Percentiles rank a stretch among this genome's conserved stretches.
Evolutionary conservation across 169 alveolate genomes (phyloP).

Genomic region (Plasmodium blacklocki): DNA sequence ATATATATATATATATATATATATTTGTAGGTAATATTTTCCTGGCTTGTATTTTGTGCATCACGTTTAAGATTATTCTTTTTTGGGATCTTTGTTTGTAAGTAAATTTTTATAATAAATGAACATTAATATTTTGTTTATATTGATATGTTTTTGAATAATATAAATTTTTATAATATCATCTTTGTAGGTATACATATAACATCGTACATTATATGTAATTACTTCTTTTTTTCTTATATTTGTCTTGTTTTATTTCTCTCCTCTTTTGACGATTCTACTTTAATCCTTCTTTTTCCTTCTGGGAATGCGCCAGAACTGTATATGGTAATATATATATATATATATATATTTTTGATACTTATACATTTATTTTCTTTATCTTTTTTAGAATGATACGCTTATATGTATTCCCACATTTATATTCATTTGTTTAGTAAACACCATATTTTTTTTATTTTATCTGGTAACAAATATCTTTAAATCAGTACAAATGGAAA

Average conservation of each 20-base stretch:
- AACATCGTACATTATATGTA: slow-evolving; percentile 66
- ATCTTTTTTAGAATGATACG: slow-evolving; percentile 27
- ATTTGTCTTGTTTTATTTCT: slow-evolving; percentile 59
- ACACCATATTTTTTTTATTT: slow-evolving; percentile 25
- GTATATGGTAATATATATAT: slow-evolving; percentile 24
- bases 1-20: background rate
- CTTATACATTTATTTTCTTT: background rate
- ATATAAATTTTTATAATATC: background rate
- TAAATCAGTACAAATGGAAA: background rate
- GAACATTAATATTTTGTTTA: too few species aligned
- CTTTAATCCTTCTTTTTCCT: slow-evolving; percentile 13
- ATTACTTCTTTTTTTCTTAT: slow-evolving; percentile 58
- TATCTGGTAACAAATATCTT: slow-evolving; percentile 25
- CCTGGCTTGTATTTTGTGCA: slow-evolving; percentile 68
- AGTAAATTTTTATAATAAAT: background rate
- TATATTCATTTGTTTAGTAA: slow-evolving; percentile 19
- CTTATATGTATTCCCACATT: slow-evolving; percentile 8
- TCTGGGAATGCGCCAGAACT: slow-evolving; percentile 24
- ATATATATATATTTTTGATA: slow-evolving; percentile 5
- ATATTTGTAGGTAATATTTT: slow-evolving; percentile 36
- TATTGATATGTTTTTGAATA: too few species aligned
- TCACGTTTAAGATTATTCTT: slow-evolving; percentile 55
- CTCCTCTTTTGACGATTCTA: slow-evolving; percentile 69
- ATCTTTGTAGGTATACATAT: slow-evolving; percentile 49
- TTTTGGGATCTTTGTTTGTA: slow-evolving; percentile 55